Percentiles rank a stretch among this genome's conserved stretches.
phyloP scores from a whole-genome alignment of 345 rosid genomes.

The Odontarrhena argentea region DNA sequence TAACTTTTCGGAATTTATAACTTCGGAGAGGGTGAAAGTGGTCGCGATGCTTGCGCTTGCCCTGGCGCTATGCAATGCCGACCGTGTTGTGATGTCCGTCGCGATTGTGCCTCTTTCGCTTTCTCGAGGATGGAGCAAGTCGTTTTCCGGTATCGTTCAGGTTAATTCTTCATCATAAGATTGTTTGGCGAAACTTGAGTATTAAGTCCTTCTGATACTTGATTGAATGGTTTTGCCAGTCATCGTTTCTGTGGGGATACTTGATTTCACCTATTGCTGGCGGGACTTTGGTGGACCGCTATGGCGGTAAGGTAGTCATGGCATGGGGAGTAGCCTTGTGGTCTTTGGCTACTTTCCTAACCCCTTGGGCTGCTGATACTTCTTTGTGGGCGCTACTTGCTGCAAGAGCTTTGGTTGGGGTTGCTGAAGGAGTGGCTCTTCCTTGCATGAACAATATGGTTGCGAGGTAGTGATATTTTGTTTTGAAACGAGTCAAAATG shows the following conservation, averaged over 20 bases:
- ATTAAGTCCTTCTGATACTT: not conserved
- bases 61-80: slow-evolving; percentile 85
- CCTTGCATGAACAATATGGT: slow-evolving; percentile 99
- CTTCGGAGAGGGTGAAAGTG: slow-evolving; percentile 93
- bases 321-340: slow-evolving; percentile 92
- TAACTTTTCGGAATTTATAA: slow-evolving; percentile 71
- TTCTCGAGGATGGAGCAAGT: slow-evolving; percentile 90
- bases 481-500: not conserved
- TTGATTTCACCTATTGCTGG: slow-evolving; percentile 88
- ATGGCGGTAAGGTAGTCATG: slow-evolving; percentile 94
- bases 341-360: slow-evolving; percentile 90
- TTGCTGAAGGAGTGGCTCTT: slow-evolving; percentile 98
- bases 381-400: slow-evolving; percentile 72
- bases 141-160: slow-evolving; percentile 98
- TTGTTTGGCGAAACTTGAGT: not conserved
- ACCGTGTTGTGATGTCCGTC: slow-evolving; percentile 93
- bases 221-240: slow-evolving; percentile 52
- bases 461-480: slow-evolving; percentile 59
- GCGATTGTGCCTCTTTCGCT: slow-evolving; percentile 87
- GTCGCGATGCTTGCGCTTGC: slow-evolving; percentile 92
- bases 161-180: slow-evolving; percentile 40
- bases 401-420: slow-evolving; percentile 74
- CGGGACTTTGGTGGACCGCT: slow-evolving; percentile 86
- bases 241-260: slow-evolving; percentile 97
- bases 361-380: slow-evolving; percentile 97